A percentile compares a stretch with the other conserved stretches of the same genome.
Evolutionary conservation across 169 alveolate species (phyloP).

Genomic region (Fabrea salina): DNA sequence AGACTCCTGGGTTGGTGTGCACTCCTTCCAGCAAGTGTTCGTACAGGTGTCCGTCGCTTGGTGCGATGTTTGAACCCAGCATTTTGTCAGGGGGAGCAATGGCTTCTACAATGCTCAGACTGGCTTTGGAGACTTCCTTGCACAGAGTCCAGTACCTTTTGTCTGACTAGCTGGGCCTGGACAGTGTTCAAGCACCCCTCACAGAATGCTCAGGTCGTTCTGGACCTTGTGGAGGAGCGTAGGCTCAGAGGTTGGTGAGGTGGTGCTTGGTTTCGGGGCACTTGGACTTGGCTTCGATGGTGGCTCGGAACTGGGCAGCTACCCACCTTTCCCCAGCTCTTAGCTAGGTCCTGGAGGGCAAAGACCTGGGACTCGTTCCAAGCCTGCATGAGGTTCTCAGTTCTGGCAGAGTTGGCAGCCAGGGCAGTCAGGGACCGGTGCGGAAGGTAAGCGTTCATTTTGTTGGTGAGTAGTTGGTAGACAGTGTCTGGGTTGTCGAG

Average conservation of each 20-base stretch:
- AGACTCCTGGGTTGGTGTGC: background rate
- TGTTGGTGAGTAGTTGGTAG: background rate
- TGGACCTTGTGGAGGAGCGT: background rate
- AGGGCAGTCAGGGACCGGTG: background rate
- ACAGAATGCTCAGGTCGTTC: background rate
- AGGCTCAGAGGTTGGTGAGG: background rate
- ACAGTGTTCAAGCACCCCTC: background rate
- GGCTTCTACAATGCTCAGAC: slow-evolving; percentile 2
- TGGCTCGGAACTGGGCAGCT: background rate
- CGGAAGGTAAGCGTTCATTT: background rate
- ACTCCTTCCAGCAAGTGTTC: background rate
- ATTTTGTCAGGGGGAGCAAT: slow-evolving; percentile 24
- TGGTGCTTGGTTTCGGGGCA: background rate
- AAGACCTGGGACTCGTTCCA: slow-evolving; percentile 11
- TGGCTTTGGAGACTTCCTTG: background rate
- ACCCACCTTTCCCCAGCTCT: background rate
- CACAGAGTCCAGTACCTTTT: background rate
- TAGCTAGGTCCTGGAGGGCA: background rate
- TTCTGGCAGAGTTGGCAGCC: background rate
- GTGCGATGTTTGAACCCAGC: background rate
- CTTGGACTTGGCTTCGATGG: background rate
- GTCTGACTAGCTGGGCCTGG: background rate
- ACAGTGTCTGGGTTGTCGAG: background rate
- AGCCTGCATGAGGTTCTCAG: background rate
- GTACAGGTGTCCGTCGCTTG: background rate